Conservation (phyloP, 2,329 filamentous ascomycete species). For the Colletotrichum scovillei region DNA sequence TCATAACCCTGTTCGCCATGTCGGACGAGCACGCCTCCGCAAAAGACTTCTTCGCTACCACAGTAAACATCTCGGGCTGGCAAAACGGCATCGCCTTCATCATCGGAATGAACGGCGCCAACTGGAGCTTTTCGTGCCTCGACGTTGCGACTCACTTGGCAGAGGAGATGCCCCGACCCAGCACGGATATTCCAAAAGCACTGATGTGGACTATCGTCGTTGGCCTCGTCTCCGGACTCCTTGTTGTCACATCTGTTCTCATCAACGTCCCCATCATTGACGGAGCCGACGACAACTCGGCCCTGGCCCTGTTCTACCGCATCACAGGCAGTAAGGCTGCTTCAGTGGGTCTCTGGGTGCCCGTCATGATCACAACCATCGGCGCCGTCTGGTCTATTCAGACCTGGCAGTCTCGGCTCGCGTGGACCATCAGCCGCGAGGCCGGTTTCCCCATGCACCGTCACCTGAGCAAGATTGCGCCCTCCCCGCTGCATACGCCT, state of each 20-base stretch:
- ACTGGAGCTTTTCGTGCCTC: constrained; percentile 45
- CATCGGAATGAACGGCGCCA: constrained; percentile 43
- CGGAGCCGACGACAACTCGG: neutral
- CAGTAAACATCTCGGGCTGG: constrained; percentile 41
- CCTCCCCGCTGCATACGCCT: neutral
- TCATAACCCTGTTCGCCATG: constrained; percentile 43
- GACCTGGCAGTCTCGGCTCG: neutral
- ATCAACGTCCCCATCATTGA: neutral
- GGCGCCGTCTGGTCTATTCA: neutral
- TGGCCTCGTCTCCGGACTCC: neutral
- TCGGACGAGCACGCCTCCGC: constrained; percentile 35
- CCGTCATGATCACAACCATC: neutral
- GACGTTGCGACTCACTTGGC: constrained; percentile 38
- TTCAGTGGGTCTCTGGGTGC: neutral
- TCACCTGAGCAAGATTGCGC: neutral
- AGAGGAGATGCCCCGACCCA: neutral
- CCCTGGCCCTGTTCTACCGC: neutral
- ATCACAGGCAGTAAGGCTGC: neutral
- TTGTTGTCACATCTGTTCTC: neutral
- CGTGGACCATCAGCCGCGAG: neutral
- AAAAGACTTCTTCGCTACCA: constrained; percentile 38
- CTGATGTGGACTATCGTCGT: neutral
- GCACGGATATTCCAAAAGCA: neutral
- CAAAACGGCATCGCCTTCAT: constrained; percentile 43
- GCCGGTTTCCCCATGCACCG: neutral